These are phyloP conservation scores for Luffa aegyptiaca DNA, from an alignment of 306 rosid genomes.

Conservation along the genomic window DNA sequence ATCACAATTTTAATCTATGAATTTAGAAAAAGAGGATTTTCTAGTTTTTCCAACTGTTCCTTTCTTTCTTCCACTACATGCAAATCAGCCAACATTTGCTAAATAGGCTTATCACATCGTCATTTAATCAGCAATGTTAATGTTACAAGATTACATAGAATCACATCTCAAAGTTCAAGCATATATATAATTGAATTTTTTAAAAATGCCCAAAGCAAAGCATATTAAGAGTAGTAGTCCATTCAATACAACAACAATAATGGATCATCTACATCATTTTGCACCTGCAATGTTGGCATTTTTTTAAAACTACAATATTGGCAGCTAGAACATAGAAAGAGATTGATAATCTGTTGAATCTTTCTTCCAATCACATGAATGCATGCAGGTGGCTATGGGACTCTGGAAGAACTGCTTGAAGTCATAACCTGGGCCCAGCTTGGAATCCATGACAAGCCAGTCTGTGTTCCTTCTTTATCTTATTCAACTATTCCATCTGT, in stretches of 20 bases:
- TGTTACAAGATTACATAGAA: too few relatives aligned
- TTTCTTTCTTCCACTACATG: too few relatives aligned
- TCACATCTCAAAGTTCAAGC: not conserved
- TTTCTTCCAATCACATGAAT: constrained; percentile 3
- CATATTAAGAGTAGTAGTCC: not conserved
- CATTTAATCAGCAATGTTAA: too few relatives aligned
- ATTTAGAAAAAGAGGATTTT: too few relatives aligned
- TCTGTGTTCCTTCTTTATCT: constrained; percentile 16
- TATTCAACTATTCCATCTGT: not conserved
- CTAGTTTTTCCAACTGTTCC: too few relatives aligned
- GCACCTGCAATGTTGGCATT: not conserved
- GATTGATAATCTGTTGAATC: not conserved
- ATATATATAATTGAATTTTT: not conserved
- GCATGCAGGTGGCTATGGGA: constrained; percentile 88
- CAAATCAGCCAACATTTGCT: not conserved
- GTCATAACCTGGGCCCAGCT: constrained; percentile 99
- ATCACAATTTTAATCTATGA: too few relatives aligned
- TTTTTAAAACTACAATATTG: too few relatives aligned
- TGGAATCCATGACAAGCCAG: constrained; percentile 98
- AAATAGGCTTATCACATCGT: not conserved
- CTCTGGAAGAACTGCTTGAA: constrained; percentile 94
- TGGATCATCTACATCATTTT: constrained; percentile 33
- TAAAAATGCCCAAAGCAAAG: not conserved
- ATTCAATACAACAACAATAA: not conserved
- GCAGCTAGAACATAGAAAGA: not conserved